Evolutionary conservation across 768 basidiomycete species (phyloP).

Genomic region (Panaeolus cyanescens): DNA sequence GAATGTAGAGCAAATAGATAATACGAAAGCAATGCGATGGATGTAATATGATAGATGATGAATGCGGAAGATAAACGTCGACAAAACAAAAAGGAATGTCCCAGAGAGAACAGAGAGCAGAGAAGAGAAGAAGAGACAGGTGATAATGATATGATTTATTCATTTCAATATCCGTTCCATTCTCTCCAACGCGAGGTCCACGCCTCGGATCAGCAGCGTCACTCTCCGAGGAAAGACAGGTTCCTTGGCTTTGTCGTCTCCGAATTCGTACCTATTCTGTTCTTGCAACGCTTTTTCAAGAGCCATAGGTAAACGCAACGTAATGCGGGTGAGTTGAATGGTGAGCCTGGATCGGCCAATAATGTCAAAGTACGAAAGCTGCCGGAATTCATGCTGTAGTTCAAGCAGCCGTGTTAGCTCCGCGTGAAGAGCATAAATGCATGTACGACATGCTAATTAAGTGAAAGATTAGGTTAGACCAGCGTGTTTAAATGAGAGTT

Average conservation of each 20-base stretch:
- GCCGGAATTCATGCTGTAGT: slow-evolving; percentile 74
- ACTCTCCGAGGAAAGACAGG: slow-evolving; percentile 57
- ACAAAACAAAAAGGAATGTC: neutral
- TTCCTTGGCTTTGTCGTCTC: slow-evolving; percentile 13
- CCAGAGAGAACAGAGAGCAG: neutral
- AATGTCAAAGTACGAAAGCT: slow-evolving; percentile 78
- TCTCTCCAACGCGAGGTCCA: slow-evolving; percentile 63
- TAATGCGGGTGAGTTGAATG: slow-evolving; percentile 76
- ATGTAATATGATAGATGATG: neutral
- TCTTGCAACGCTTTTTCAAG: slow-evolving; percentile 70
- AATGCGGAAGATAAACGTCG: neutral
- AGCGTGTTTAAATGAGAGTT: neutral
- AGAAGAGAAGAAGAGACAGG: neutral
- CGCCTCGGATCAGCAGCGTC: slow-evolving; percentile 59
- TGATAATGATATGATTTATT: too few species aligned
- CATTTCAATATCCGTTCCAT: slow-evolving; percentile 61
- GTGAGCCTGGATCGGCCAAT: slow-evolving; percentile 74
- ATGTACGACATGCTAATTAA: slow-evolving; percentile 77
- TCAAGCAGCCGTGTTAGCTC: slow-evolving; percentile 81
- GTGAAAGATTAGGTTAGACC: slow-evolving; percentile 9
- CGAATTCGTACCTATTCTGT: slow-evolving; percentile 28
- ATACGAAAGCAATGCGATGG: slow-evolving; percentile 1
- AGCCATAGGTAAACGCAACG: slow-evolving; percentile 71
- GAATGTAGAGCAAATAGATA: neutral
- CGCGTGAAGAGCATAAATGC: slow-evolving; percentile 70